Conservation (phyloP, 768 basidiomycete genomes). For the Leccinum rimulosum region DNA sequence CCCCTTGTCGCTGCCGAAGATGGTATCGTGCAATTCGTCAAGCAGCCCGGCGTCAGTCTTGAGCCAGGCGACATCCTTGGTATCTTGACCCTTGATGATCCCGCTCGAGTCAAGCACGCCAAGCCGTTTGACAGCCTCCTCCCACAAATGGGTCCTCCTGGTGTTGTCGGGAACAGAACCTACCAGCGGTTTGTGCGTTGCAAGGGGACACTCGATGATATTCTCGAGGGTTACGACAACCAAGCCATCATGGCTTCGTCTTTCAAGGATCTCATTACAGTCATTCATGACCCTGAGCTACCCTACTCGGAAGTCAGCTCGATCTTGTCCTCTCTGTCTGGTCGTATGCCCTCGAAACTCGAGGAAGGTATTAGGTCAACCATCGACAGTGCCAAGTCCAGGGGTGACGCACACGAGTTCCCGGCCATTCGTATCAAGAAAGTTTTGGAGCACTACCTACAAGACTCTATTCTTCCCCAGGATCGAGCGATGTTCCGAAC, state of each 20-base stretch:
- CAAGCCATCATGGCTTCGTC: conserved; percentile 85
- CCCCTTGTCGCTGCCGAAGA: conserved; percentile 92
- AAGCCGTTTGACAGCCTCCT: conserved; percentile 97
- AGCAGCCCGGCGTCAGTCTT: conserved; percentile 95
- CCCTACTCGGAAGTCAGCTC: conserved; percentile 85
- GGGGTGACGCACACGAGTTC: conserved; percentile 80
- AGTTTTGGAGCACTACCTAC: conserved; percentile 78
- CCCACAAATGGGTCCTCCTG: conserved; percentile 82
- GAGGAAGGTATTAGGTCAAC: conserved; percentile 81
- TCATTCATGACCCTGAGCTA: conserved; percentile 81
- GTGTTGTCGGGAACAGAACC: conserved; percentile 83
- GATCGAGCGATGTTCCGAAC: conserved; percentile 79
- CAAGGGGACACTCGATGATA: conserved; percentile 78
- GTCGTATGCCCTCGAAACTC: conserved; percentile 89
- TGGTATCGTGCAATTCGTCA: conserved; percentile 92
- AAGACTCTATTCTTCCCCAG: conserved; percentile 74
- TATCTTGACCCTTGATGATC: conserved; percentile 94
- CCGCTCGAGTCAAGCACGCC: conserved; percentile 93
- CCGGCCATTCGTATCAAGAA: conserved; percentile 86
- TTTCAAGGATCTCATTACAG: conserved; percentile 80
- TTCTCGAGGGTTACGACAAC: conserved; percentile 96
- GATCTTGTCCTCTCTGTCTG: conserved; percentile 84
- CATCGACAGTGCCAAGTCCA: conserved; percentile 73
- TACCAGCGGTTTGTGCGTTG: conserved; percentile 81
- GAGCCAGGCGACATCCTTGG: conserved; percentile 97